Conservation (phyloP, 164 flowering plant species). For the Stephania japonica region DNA sequence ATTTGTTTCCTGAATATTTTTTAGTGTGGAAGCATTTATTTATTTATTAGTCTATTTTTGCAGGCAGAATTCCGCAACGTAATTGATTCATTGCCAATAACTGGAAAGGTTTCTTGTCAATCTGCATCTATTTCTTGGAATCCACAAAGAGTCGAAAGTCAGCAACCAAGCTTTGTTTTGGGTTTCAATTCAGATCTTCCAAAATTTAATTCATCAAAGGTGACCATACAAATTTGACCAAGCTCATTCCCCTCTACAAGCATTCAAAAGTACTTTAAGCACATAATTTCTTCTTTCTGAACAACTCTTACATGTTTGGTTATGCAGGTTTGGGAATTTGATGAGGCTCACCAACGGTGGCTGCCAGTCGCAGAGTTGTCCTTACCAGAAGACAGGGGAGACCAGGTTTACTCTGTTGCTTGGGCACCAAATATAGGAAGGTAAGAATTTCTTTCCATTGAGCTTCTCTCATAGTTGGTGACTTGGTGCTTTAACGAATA, state of each 20-base stretch:
- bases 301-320: not conserved
- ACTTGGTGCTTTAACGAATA: not conserved
- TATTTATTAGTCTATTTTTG: constrained; percentile 1
- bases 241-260: not conserved
- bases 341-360: constrained; percentile 92
- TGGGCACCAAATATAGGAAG: constrained; percentile 98
- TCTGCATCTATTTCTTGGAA: constrained; percentile 90
- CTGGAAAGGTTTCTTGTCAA: constrained; percentile 51
- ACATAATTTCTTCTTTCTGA: not conserved
- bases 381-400: constrained; percentile 59
- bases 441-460: constrained; percentile 25
- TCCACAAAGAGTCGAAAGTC: constrained; percentile 49
- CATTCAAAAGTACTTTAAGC: not conserved
- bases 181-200: constrained; percentile 74
- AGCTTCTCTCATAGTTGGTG: not conserved
- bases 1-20: too few relatives aligned
- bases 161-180: constrained; percentile 65
- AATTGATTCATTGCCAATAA: constrained; percentile 54
- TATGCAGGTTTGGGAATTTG: constrained; percentile 93
- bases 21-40: too few relatives aligned
- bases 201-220: constrained; percentile 82
- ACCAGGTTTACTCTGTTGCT: constrained; percentile 70
- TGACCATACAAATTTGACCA: constrained; percentile 13
- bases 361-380: constrained; percentile 92
- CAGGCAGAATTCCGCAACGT: constrained; percentile 94